A percentile compares a stretch with the other conserved stretches of the same genome.
phyloP scores from a whole-genome alignment of 2,329 filamentous ascomycete genomes.

The Sarocladium strictum region DNA sequence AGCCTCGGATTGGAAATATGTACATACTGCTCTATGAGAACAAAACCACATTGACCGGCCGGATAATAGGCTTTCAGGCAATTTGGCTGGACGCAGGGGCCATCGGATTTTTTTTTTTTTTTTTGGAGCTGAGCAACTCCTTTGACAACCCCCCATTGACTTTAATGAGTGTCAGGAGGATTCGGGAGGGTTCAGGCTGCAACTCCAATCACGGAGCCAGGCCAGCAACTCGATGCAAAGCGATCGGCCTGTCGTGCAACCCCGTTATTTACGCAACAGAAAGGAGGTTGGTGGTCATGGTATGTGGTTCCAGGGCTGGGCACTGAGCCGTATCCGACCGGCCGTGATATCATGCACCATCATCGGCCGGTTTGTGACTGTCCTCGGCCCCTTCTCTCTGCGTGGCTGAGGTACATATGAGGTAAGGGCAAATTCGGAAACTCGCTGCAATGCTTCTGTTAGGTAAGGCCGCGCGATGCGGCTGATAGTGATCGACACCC shows the following conservation, averaged over 20 bases:
- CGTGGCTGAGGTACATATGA: neutral
- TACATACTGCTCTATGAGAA: neutral
- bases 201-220: neutral
- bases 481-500: neutral
- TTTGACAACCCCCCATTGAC: neutral
- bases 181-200: too few relatives aligned
- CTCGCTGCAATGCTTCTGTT: constrained; percentile 3
- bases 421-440: neutral
- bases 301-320: neutral
- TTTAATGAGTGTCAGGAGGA: neutral
- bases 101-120: neutral
- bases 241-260: neutral
- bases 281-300: neutral
- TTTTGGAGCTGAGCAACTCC: neutral
- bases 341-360: neutral
- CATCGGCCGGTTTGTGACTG: neutral
- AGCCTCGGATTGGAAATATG: neutral
- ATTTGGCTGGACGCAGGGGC: neutral
- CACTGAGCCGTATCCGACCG: neutral
- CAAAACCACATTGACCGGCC: neutral
- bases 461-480: constrained; percentile 2
- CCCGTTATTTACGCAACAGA: neutral
- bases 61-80: constrained; percentile 2
- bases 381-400: neutral
- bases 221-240: neutral